Evolutionary conservation across 225 moss, liverwort and hornwort species (phyloP).

Genomic region (Pleurozium schreberi): DNA sequence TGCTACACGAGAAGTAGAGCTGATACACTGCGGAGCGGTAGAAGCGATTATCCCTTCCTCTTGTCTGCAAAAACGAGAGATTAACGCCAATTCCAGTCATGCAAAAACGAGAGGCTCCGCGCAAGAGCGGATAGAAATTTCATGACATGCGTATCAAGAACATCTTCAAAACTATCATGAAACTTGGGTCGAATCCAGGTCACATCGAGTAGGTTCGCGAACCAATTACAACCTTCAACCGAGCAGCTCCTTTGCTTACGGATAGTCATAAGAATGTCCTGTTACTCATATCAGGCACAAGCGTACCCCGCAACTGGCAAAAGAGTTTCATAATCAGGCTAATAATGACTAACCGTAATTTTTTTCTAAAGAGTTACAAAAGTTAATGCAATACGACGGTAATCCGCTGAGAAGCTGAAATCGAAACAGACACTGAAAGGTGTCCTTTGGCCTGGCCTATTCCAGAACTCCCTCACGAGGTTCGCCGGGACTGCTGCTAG

Average conservation of each 20-base stretch:
- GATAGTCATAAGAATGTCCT: neutral
- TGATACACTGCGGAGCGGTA: slow-evolving; percentile 53
- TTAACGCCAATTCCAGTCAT: neutral
- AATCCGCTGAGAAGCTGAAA: neutral
- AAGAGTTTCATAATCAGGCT: neutral
- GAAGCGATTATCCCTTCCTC: slow-evolving; percentile 44
- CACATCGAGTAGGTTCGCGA: neutral
- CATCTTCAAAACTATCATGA: neutral
- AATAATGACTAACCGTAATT: neutral
- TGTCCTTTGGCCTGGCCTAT: neutral
- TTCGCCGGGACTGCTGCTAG: slow-evolving; percentile 1
- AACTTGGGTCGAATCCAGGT: neutral
- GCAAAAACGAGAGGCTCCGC: neutral
- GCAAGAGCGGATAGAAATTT: neutral
- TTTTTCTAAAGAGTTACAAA: neutral
- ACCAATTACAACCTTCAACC: neutral
- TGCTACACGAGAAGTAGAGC: slow-evolving; percentile 63
- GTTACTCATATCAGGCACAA: neutral
- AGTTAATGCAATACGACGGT: neutral
- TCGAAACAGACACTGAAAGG: neutral
- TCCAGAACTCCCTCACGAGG: slow-evolving; percentile 3
- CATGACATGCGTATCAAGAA: neutral
- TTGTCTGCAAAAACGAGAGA: slow-evolving; percentile 29
- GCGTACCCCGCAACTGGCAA: neutral
- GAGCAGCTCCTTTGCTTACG: neutral